Evolutionary conservation across 495 filamentous ascomycete species (phyloP).

Genomic region (Penicillium pulvis): DNA sequence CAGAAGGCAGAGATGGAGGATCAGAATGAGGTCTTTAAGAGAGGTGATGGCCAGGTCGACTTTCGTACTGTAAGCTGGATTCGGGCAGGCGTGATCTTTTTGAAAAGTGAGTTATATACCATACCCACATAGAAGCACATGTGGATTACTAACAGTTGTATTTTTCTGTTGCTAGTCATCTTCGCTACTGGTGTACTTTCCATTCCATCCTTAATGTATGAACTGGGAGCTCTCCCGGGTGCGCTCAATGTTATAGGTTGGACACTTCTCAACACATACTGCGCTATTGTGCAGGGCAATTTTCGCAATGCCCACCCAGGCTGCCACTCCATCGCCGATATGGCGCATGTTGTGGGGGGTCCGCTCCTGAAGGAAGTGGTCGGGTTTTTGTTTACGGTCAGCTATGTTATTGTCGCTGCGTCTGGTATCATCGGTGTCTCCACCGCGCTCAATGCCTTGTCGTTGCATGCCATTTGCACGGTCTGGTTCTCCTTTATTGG

Average conservation of each 20-base stretch:
- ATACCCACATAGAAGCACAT: neutral
- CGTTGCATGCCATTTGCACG: conserved; percentile 49
- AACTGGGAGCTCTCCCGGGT: conserved; percentile 60
- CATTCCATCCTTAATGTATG: conserved; percentile 61
- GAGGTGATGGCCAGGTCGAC: conserved; percentile 49
- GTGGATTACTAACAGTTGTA: neutral
- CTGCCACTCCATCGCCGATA: conserved; percentile 65
- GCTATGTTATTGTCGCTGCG: conserved; percentile 49
- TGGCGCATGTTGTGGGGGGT: conserved; percentile 65
- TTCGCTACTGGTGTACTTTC: conserved; percentile 63
- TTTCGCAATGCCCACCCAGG: conserved; percentile 39
- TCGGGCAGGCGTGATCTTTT: conserved; percentile 58
- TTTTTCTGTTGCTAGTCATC: conserved; percentile 27
- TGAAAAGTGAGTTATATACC: conserved; percentile 41
- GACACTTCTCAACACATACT: conserved; percentile 63
- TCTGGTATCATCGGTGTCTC: conserved; percentile 54
- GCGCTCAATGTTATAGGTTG: conserved; percentile 59
- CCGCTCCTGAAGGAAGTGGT: conserved; percentile 45
- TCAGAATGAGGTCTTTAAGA: conserved; percentile 54
- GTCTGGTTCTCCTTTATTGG: conserved; percentile 42
- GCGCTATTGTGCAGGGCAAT: conserved; percentile 38
- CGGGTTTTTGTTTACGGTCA: conserved; percentile 47
- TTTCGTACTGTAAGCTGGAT: conserved; percentile 61
- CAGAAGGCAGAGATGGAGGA: conserved; percentile 25
- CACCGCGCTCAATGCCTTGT: conserved; percentile 52